These are phyloP conservation scores for Gilbertella persicaria DNA, from an alignment of 371 early-diverging fungal genomes.

Conservation along the genomic window DNA sequence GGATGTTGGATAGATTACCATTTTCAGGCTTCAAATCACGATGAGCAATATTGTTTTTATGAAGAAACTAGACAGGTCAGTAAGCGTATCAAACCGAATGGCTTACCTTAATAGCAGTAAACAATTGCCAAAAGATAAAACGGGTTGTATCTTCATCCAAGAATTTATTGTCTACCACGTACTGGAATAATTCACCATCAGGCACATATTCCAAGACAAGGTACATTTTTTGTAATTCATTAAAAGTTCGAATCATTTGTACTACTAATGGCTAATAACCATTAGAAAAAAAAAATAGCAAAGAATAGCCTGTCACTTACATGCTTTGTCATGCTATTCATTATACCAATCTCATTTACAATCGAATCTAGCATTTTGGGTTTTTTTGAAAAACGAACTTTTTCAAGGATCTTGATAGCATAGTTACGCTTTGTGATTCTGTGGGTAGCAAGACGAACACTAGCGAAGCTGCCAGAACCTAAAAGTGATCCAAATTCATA, in stretches of 20 bases:
- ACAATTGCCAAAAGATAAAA: constrained; percentile 77
- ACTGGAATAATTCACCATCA: constrained; percentile 95
- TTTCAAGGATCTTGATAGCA: constrained; percentile 72
- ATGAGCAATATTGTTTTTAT: constrained; percentile 36
- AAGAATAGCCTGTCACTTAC: constrained; percentile 37
- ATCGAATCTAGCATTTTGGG: constrained; percentile 64
- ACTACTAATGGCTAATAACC: constrained; percentile 22
- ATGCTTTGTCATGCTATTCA: constrained; percentile 70
- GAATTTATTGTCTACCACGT: constrained; percentile 71
- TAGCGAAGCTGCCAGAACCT: constrained; percentile 72
- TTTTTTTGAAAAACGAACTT: constrained; percentile 39
- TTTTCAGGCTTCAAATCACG: constrained; percentile 55
- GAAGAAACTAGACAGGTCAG: constrained; percentile 40
- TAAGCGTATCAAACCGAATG: too few relatives aligned
- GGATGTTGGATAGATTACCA: constrained; percentile 22
- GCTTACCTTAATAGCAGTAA: constrained; percentile 67
- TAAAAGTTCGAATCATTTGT: constrained; percentile 9
- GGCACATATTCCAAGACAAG: constrained; percentile 33
- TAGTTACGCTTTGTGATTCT: constrained; percentile 45
- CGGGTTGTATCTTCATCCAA: constrained; percentile 82
- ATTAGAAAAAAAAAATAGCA: not conserved
- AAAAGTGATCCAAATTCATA: constrained; percentile 47
- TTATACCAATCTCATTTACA: constrained; percentile 69
- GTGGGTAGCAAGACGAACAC: constrained; percentile 54
- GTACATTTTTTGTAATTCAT: constrained; percentile 13